phyloP scores from a whole-genome alignment of 306 rosid species.

The Luffa aegyptiaca region DNA sequence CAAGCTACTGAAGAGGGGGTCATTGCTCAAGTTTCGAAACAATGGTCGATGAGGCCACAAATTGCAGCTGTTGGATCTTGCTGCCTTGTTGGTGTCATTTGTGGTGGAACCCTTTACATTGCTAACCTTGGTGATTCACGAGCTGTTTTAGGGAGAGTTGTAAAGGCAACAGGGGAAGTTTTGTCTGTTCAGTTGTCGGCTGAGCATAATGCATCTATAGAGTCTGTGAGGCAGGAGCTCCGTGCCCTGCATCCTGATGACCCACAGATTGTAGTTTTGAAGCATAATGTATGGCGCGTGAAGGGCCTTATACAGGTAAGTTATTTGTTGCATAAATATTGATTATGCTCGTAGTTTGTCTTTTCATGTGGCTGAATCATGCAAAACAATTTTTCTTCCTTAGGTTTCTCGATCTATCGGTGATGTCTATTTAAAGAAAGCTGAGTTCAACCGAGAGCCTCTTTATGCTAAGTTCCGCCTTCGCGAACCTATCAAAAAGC shows the following conservation, averaged over 20 bases:
- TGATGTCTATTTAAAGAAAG: constrained; percentile 51
- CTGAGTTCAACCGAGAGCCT: constrained; percentile 58
- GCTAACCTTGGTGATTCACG: constrained; percentile 58
- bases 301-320: constrained; percentile 53
- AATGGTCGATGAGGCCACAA: constrained; percentile 38
- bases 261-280: constrained; percentile 41
- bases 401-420: constrained; percentile 58
- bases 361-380: neutral
- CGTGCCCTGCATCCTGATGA: constrained; percentile 49
- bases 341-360: neutral
- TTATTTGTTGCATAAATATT: neutral
- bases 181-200: constrained; percentile 40
- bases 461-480: constrained; percentile 47
- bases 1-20: constrained; percentile 64
- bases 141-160: constrained; percentile 51
- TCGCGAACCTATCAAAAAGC: constrained; percentile 33
- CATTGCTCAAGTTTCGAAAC: constrained; percentile 35
- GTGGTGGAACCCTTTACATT: constrained; percentile 41
- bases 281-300: constrained; percentile 64
- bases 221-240: constrained; percentile 53
- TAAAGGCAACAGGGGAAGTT: constrained; percentile 53
- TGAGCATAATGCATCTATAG: constrained; percentile 49
- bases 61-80: constrained; percentile 65
- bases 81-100: constrained; percentile 49
- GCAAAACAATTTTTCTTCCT: neutral